phyloP scores from a whole-genome alignment of 371 early-diverging fungal species.

The Syncephalastrum contaminatum region DNA sequence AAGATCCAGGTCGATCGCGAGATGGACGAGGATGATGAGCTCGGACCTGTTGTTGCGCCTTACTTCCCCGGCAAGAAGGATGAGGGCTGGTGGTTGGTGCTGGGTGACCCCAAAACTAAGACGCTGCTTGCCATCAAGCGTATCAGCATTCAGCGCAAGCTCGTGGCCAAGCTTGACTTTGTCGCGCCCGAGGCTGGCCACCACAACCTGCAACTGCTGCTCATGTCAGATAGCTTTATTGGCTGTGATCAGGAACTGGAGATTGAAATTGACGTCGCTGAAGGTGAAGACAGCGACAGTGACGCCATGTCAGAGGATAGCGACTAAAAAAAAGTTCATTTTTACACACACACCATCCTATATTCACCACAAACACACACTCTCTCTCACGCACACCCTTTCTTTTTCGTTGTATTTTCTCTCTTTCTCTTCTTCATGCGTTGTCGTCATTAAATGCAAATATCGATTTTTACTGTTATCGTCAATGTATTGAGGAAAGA shows the following conservation, averaged over 20 bases:
- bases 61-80: constrained; percentile 90
- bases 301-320: constrained; percentile 10
- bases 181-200: constrained; percentile 72
- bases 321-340: not conserved
- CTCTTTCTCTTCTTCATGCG: constrained; percentile 2
- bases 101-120: constrained; percentile 82
- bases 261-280: constrained; percentile 65
- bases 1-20: constrained; percentile 80
- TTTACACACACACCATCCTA: not conserved
- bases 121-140: constrained; percentile 89
- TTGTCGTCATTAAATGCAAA: constrained; percentile 1
- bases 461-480: not conserved
- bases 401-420: constrained; percentile 2
- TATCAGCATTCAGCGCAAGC: constrained; percentile 68
- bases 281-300: constrained; percentile 51
- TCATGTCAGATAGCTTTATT: constrained; percentile 92
- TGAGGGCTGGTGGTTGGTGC: constrained; percentile 96
- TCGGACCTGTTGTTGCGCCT: constrained; percentile 85
- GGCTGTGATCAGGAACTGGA: constrained; percentile 96
- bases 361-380: too few species aligned
- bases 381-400: not conserved
- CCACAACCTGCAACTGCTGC: constrained; percentile 72
- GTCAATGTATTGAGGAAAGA: too few species aligned
- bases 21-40: constrained; percentile 57
- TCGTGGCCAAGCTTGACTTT: constrained; percentile 80